These are phyloP conservation scores for Podaxis rugospora DNA, from an alignment of 768 basidiomycete species.

Conservation along the genomic window DNA sequence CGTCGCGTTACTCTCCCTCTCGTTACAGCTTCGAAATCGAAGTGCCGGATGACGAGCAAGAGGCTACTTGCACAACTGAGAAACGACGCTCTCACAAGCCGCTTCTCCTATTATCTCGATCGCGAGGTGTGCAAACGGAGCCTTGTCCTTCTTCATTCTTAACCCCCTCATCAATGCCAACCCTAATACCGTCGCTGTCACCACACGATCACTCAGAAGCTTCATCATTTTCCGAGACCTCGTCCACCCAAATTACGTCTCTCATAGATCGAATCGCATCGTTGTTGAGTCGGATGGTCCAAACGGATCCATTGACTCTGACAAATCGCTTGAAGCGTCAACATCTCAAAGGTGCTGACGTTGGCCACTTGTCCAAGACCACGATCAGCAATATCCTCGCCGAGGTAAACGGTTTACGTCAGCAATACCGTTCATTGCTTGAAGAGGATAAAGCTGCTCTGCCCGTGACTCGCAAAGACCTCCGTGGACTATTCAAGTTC, in stretches of 20 bases:
- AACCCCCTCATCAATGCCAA: conserved; percentile 28
- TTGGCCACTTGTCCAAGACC: conserved; percentile 79
- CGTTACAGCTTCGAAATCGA: conserved; percentile 43
- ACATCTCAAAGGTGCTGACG: conserved; percentile 78
- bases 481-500: conserved; percentile 77
- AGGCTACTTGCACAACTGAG: conserved; percentile 25
- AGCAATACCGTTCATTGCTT: conserved; percentile 65
- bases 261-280: conserved; percentile 61
- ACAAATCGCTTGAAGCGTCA: conserved; percentile 90
- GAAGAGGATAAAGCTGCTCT: conserved; percentile 70
- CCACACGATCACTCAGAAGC: conserved; percentile 69
- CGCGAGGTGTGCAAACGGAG: conserved; percentile 71
- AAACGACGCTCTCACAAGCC: conserved; percentile 36
- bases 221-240: conserved; percentile 56
- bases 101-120: conserved; percentile 53
- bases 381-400: conserved; percentile 72
- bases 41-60: conserved; percentile 28
- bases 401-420: conserved; percentile 67
- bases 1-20: conserved; percentile 27
- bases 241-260: conserved; percentile 50
- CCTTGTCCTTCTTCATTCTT: conserved; percentile 23
- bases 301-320: conserved; percentile 83
- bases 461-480: conserved; percentile 71
- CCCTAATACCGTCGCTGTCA: conserved; percentile 34
- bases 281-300: conserved; percentile 51